Evolutionary conservation across 2,329 filamentous ascomycete species (phyloP), one percentile per base, ranked within the genome.

Genomic region (Diaporthe batatas): DNA sequence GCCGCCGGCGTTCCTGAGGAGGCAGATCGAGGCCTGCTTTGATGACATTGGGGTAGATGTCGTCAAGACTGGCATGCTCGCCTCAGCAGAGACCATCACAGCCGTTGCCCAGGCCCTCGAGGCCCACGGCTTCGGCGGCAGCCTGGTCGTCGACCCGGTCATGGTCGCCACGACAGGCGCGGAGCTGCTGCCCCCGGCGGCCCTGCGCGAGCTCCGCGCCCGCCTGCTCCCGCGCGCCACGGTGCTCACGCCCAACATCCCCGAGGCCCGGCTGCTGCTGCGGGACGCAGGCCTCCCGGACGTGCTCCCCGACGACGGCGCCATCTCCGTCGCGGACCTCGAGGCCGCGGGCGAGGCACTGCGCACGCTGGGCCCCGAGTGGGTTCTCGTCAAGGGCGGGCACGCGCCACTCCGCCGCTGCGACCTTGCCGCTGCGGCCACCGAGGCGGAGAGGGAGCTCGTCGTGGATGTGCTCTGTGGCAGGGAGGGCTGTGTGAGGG

Each of bases 51-150:
- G 92, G 3, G 91, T 94, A 3, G 94, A 98, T 85, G 94, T 97
- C 59, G 90, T 98, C 76, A 98, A 98, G 84, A 95, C 94, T 62
- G 96, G 94, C 51, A 97, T 97, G 94, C 87, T 97, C 73, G 93
- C 93, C 23, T 94, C 92, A 36, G 87, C 89, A 14, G 90, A 90
- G 74, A 93, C 91, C 0, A 91, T 96, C 74, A 83, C 88, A 73
- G 87, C 92, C 72, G 90, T 96, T 47, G 92, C 92, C 51, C 85
- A 91, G 65, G 87, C 90, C 12, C 82, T 96, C 65, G 83, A 82
- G 68, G 83, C 87, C 68, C 87, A 93, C 78, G 82, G 87, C 16
- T 83, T 93, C 16, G 82, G 29, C 51, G 82, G 59, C 39, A 68
- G n/a, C 29, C 83, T 92, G 36, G 91, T 96, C 42, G 83, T 96